Percentiles rank a stretch among this genome's conserved stretches.
Evolutionary conservation across 2,329 filamentous ascomycete species (phyloP).

Genomic region (Drechmeria coniospora): DNA sequence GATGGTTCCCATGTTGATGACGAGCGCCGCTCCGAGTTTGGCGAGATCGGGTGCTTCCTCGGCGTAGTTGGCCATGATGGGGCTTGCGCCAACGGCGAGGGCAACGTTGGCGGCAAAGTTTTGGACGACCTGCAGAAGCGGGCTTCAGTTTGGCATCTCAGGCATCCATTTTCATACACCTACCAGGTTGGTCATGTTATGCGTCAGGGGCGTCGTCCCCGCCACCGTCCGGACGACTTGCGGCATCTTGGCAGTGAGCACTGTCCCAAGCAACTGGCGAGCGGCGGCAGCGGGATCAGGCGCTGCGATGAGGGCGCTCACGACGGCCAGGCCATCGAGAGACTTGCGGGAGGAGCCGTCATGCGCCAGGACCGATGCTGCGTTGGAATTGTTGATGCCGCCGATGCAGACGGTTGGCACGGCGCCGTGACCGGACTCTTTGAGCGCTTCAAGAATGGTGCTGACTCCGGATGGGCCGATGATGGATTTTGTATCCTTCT

Average conservation of each 20-base stretch:
- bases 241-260: constrained; percentile 33
- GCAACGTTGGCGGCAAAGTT: constrained; percentile 90
- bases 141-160: too few relatives aligned
- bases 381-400: constrained; percentile 65
- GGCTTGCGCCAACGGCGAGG: constrained; percentile 68
- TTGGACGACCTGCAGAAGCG: constrained; percentile 69
- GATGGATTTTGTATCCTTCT: constrained; percentile 65
- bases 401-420: constrained; percentile 71
- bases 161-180: too few relatives aligned
- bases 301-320: constrained; percentile 74
- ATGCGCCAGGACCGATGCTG: constrained; percentile 60
- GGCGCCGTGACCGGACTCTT: constrained; percentile 23
- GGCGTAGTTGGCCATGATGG: constrained; percentile 86
- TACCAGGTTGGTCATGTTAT: constrained; percentile 93
- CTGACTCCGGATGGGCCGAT: constrained; percentile 40
- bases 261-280: constrained; percentile 30
- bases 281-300: constrained; percentile 50
- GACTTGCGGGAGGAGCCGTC: constrained; percentile 33
- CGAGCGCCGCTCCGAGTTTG: constrained; percentile 57
- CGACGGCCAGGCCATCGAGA: constrained; percentile 72
- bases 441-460: constrained; percentile 40
- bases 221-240: constrained; percentile 45
- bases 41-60: constrained; percentile 73
- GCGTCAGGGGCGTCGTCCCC: constrained; percentile 54
- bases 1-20: constrained; percentile 91